Evolutionary conservation across 495 filamentous ascomycete species (phyloP).

Genomic region (Sporormia fimetaria): DNA sequence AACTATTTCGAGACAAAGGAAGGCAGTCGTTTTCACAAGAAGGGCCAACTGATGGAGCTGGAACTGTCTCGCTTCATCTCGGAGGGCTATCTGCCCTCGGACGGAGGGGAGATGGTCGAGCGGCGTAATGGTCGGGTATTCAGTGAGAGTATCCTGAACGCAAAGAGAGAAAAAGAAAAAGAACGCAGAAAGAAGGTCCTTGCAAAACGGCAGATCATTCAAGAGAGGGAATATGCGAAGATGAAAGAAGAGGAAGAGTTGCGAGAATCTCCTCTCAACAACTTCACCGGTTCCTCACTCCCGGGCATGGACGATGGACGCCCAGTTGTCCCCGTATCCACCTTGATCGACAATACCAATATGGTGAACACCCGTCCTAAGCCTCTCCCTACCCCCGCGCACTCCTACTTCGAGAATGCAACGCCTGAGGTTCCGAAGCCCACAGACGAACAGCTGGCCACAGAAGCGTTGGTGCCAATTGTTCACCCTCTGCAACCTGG

Average conservation of each 20-base stretch:
- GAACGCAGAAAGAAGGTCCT: slow-evolving; percentile 18
- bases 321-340: too few species aligned
- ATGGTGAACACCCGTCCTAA: too few species aligned
- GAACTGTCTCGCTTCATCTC: slow-evolving; percentile 16
- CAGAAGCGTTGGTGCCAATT: background rate
- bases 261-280: too few species aligned
- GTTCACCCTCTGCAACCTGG: background rate
- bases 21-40: slow-evolving; percentile 7
- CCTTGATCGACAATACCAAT: too few species aligned
- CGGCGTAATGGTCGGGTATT: slow-evolving; percentile 13
- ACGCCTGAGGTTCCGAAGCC: slow-evolving; percentile 1
- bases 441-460: background rate
- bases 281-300: too few species aligned
- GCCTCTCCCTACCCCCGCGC: too few species aligned
- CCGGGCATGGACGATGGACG: too few species aligned
- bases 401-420: too few species aligned
- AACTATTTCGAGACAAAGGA: slow-evolving; percentile 17
- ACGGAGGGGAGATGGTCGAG: slow-evolving; percentile 12
- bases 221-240: slow-evolving; percentile 11
- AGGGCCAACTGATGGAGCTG: slow-evolving; percentile 17
- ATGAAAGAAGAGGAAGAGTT: slow-evolving; percentile 7
- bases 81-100: slow-evolving; percentile 12
- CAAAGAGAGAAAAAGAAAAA: slow-evolving; percentile 7
- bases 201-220: slow-evolving; percentile 9
- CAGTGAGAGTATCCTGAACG: slow-evolving; percentile 7